Percentiles rank a stretch among this genome's conserved stretches.
Evolutionary conservation across 306 rosid genomes (phyloP).

Genomic region (Citrullus amarus): DNA sequence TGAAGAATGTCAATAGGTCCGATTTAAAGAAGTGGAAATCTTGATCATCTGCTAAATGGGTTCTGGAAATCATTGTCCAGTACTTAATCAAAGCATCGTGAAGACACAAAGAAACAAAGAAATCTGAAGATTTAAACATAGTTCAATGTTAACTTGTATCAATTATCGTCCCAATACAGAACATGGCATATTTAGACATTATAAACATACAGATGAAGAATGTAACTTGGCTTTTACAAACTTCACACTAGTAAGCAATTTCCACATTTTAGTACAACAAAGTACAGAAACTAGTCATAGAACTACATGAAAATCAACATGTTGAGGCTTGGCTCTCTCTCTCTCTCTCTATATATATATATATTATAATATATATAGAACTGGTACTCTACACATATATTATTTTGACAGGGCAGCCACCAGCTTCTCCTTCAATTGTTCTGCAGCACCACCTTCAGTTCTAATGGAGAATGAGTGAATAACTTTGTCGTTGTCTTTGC

Average conservation of each 20-base stretch:
- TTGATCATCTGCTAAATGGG: not conserved
- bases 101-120: not conserved
- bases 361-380: not conserved
- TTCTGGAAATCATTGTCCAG: not conserved
- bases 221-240: not conserved
- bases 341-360: too few species aligned
- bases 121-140: not conserved
- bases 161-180: not conserved
- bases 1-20: not conserved
- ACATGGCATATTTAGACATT: not conserved
- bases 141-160: not conserved
- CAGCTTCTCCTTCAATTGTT: slow-evolving; percentile 67
- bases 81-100: not conserved
- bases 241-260: not conserved
- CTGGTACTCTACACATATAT: not conserved
- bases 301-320: not conserved
- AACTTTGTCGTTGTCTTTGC: slow-evolving; percentile 34
- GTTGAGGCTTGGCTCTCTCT: not conserved
- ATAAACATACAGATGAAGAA: not conserved
- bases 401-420: slow-evolving; percentile 49
- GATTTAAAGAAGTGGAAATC: not conserved
- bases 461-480: slow-evolving; percentile 62
- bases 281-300: not conserved
- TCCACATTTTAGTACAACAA: not conserved
- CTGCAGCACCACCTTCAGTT: slow-evolving; percentile 55